These are phyloP conservation scores for Zygosaccharomyces rouxii DNA, from an alignment of 805 yeast genomes.

Conservation along the genomic window DNA sequence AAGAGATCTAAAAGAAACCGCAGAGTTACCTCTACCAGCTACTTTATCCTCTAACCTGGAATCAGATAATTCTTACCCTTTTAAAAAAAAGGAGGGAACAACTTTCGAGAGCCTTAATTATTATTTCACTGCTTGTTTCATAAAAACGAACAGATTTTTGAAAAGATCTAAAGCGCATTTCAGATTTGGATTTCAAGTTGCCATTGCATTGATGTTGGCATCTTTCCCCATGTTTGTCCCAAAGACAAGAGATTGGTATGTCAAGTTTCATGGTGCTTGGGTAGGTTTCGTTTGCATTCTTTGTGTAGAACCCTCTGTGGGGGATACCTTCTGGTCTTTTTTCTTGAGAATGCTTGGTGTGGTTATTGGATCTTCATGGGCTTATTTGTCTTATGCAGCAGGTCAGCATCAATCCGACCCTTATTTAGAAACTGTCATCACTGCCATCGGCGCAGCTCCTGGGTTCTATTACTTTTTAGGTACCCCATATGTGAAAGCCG, in stretches of 20 bases:
- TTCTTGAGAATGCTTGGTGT: conserved; percentile 47
- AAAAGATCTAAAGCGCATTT: conserved; percentile 35
- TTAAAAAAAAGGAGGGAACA: not conserved
- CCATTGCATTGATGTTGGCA: conserved; percentile 42
- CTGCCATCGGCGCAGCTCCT: conserved; percentile 42
- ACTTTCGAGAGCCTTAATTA: not conserved
- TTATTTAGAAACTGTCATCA: conserved; percentile 40
- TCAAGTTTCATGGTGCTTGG: conserved; percentile 48
- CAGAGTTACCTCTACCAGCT: conserved; percentile 12
- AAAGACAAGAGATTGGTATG: conserved; percentile 45
- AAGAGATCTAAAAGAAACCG: not conserved
- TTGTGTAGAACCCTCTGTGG: conserved; percentile 48
- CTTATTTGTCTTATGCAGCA: conserved; percentile 43
- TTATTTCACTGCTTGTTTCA: conserved; percentile 4
- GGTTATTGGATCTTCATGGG: conserved; percentile 47
- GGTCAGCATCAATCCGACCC: conserved; percentile 40
- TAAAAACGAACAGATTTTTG: conserved; percentile 19
- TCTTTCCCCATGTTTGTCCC: conserved; percentile 51
- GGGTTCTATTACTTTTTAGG: conserved; percentile 44
- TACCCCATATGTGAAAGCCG: conserved; percentile 48
- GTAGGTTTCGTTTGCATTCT: conserved; percentile 50
- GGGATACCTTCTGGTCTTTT: conserved; percentile 46
- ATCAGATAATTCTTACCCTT: not conserved
- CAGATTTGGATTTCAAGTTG: conserved; percentile 44
- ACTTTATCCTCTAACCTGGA: not conserved